phyloP scores from a whole-genome alignment of 768 basidiomycete species.

The Lactarius tabidus region DNA sequence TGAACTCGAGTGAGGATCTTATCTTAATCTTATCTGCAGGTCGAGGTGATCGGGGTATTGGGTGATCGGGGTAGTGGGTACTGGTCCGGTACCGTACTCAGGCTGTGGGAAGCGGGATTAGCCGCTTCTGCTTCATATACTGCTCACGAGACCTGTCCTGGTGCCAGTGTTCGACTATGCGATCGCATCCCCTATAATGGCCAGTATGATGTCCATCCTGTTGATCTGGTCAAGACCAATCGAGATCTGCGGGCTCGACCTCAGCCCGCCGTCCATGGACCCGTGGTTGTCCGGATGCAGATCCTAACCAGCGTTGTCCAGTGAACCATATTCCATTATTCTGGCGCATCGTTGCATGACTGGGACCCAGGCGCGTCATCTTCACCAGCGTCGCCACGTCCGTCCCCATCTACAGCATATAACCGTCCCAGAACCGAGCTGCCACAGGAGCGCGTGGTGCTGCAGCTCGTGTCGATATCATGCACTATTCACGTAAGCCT shows the following conservation, averaged over 20 bases:
- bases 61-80: no score
- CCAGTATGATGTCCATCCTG: constrained; percentile 29
- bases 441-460: background rate
- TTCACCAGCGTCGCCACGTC: constrained; percentile 29
- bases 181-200: constrained; percentile 12
- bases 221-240: constrained; percentile 45
- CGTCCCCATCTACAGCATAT: constrained; percentile 29
- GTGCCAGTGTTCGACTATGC: constrained; percentile 8
- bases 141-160: constrained; percentile 15
- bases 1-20: no score
- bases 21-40: constrained; percentile 19
- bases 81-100: no score
- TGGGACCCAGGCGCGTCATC: constrained; percentile 38
- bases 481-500: constrained; percentile 16
- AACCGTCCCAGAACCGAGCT: constrained; percentile 27
- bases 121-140: background rate
- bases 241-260: constrained; percentile 38
- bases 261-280: constrained; percentile 39
- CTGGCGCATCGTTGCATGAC: constrained; percentile 34
- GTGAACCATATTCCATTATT: constrained; percentile 37
- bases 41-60: no score
- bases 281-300: constrained; percentile 36
- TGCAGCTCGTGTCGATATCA: constrained; percentile 11
- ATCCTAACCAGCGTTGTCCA: constrained; percentile 37
- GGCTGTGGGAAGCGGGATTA: background rate